Conservation (phyloP, 1,284 basidiomycete genomes). For the Cryptococcus floricola region DNA sequence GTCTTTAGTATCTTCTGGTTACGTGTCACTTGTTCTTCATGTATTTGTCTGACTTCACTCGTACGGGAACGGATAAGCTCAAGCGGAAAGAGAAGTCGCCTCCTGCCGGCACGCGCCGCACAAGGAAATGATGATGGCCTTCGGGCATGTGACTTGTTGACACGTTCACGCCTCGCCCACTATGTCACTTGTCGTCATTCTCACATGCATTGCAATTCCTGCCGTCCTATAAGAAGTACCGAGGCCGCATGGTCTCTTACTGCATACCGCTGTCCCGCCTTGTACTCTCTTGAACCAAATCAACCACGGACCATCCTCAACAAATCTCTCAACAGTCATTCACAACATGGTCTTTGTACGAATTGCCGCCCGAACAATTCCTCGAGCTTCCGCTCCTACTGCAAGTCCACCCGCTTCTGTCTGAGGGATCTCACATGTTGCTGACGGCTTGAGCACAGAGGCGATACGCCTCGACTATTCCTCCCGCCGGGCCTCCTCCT, state of each 20-base stretch:
- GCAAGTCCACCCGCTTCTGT: neutral
- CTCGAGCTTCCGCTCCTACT: neutral
- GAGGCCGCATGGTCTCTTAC: neutral
- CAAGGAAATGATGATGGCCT: neutral
- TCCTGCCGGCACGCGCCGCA: no score
- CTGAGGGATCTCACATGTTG: neutral
- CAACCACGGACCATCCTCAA: neutral
- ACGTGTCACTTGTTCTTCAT: no score
- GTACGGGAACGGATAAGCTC: no score
- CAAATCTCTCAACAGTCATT: neutral
- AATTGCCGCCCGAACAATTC: constrained; percentile 7
- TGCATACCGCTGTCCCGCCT: no score
- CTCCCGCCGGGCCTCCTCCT: constrained; percentile 1
- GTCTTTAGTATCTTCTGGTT: no score
- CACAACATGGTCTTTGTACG: constrained; percentile 7
- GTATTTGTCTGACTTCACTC: no score
- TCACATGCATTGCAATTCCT: neutral
- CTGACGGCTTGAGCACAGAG: neutral
- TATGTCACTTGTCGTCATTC: neutral
- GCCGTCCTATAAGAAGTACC: neutral
- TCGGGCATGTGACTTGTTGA: neutral
- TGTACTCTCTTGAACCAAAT: no score
- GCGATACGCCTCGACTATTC: constrained; percentile 1
- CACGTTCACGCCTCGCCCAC: neutral
- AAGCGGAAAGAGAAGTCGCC: no score